A percentile compares a stretch with the other conserved stretches of the same genome.
phyloP scores from a whole-genome alignment of 305 asterid species.

The Solanum hybrid region DNA sequence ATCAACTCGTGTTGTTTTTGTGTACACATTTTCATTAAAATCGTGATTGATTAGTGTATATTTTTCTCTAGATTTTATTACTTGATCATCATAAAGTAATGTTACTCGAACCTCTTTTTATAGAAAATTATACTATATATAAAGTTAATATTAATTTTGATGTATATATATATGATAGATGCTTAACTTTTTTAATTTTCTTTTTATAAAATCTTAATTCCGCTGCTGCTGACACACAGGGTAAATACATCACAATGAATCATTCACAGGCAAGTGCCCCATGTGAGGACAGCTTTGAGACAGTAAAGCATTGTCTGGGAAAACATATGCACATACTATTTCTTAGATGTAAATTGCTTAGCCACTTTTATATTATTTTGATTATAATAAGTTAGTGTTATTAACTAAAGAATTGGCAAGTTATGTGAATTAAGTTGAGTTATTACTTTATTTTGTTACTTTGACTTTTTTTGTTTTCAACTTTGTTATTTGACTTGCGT shows the following conservation, averaged over 20 bases:
- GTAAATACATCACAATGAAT: background rate
- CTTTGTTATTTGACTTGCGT: background rate
- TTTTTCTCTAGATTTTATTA: too few relatives aligned
- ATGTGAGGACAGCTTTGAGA: slow-evolving; percentile 14
- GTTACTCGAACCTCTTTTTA: too few relatives aligned
- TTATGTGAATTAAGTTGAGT: background rate
- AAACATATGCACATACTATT: background rate
- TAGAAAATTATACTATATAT: background rate
- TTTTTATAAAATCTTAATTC: too few relatives aligned
- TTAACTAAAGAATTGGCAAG: background rate
- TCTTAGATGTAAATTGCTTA: background rate
- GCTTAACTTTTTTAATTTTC: too few relatives aligned
- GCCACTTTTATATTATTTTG: background rate
- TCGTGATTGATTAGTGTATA: too few relatives aligned
- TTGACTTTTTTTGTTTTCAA: too few relatives aligned
- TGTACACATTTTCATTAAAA: too few relatives aligned
- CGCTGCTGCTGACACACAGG: accelerated
- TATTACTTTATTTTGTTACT: too few relatives aligned
- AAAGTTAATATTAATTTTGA: background rate
- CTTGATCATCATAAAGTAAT: too few relatives aligned
- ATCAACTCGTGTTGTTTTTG: background rate
- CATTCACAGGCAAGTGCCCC: background rate
- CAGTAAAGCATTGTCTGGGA: slow-evolving; percentile 1
- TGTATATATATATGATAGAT: background rate
- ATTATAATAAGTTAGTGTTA: background rate